These are phyloP conservation scores for Spizellomyces punctatus DNA, from an alignment of 192 early-diverging fungal genomes.

Conservation along the genomic window DNA sequence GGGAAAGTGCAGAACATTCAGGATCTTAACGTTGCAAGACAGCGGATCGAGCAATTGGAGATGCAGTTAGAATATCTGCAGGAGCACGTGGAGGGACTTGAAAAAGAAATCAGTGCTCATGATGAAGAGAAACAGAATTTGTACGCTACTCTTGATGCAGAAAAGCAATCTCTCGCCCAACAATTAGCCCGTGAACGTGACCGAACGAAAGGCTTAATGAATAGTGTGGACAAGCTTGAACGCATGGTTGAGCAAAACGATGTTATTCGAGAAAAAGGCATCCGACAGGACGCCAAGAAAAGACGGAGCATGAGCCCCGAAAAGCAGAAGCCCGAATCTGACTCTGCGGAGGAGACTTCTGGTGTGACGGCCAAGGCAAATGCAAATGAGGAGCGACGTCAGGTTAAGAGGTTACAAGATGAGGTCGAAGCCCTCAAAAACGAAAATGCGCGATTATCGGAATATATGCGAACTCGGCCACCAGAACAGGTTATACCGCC, in stretches of 20 bases:
- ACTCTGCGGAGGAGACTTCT: conserved; percentile 17
- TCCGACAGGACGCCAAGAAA: not conserved
- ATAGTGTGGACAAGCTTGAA: not conserved
- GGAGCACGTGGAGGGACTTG: conserved; percentile 54
- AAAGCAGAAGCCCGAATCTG: not conserved
- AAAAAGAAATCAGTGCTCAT: conserved; percentile 36
- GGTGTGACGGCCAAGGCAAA: not conserved
- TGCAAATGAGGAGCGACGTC: not conserved
- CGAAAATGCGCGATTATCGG: not conserved
- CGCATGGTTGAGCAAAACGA: conserved; percentile 18
- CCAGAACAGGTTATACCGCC: too few relatives aligned
- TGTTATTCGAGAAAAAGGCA: conserved; percentile 4
- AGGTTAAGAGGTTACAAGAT: not conserved
- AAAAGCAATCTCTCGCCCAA: conserved; percentile 27
- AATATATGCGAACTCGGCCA: too few relatives aligned
- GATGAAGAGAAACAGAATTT: conserved; percentile 32
- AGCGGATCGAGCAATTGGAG: conserved; percentile 58
- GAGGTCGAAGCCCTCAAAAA: conserved; percentile 4
- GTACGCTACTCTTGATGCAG: conserved; percentile 28
- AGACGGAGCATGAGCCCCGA: not conserved
- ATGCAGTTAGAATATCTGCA: conserved; percentile 53
- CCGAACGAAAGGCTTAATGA: conserved; percentile 6
- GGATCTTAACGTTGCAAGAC: conserved; percentile 41
- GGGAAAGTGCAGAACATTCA: not conserved
- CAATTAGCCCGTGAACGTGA: conserved; percentile 40